Conservation (phyloP, 83 land plant genomes). For the Picea abies region DNA sequence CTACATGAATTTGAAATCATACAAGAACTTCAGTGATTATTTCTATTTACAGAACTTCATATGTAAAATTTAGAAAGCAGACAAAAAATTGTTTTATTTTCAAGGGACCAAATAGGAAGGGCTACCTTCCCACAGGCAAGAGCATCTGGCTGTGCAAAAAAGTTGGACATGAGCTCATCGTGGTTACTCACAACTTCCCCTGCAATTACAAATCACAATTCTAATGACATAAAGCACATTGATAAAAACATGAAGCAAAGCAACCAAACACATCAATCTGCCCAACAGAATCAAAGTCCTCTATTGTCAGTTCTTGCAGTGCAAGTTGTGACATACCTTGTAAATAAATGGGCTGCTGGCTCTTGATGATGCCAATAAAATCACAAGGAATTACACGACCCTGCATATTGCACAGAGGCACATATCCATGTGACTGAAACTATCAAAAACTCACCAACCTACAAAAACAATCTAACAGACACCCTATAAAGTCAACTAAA, state of each 20-base stretch:
- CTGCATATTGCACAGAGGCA: conserved; percentile 38
- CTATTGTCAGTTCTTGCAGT: background rate
- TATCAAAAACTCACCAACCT: background rate
- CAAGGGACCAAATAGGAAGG: background rate
- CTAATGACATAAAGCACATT: no score
- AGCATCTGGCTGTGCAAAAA: conserved; percentile 99
- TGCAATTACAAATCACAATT: conserved; percentile 23
- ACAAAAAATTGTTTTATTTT: background rate
- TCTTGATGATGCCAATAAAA: conserved; percentile 90
- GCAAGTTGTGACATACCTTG: conserved; percentile 46
- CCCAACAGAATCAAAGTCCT: conserved; percentile 4
- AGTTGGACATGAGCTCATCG: conserved; percentile 99
- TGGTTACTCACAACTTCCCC: conserved; percentile 95
- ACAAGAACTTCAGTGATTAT: background rate
- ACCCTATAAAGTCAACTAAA: background rate
- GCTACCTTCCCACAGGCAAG: conserved; percentile 96
- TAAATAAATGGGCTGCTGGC: conserved; percentile 92
- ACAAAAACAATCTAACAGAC: background rate
- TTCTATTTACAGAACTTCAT: background rate
- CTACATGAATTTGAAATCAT: conserved; percentile 38
- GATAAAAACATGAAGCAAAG: background rate
- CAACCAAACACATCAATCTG: background rate
- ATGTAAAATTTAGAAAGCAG: background rate
- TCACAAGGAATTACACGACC: conserved; percentile 99
- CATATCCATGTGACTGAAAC: background rate